phyloP scores from a whole-genome alignment of 805 yeast species.

The Brettanomyces bruxellensis region DNA sequence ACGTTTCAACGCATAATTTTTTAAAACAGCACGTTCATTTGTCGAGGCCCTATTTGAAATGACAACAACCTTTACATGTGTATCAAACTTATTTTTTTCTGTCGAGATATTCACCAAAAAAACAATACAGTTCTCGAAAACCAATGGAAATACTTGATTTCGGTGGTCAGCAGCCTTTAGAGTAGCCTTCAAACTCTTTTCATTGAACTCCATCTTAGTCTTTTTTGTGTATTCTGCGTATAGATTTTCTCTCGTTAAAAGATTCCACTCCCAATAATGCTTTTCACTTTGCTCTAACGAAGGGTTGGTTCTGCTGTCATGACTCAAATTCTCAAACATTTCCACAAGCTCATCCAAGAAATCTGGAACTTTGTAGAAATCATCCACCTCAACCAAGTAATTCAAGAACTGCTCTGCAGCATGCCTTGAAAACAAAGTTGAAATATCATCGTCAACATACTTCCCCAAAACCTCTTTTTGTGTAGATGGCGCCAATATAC shows the following conservation, averaged over 20 bases:
- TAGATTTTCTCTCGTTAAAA: constrained; percentile 19
- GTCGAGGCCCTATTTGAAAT: constrained; percentile 16
- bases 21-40: constrained; percentile 20
- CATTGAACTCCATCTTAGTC: constrained; percentile 23
- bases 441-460: background rate
- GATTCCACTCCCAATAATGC: constrained; percentile 12
- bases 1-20: constrained; percentile 18
- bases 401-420: constrained; percentile 6
- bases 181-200: constrained; percentile 19
- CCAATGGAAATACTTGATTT: constrained; percentile 24
- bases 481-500: background rate
- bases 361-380: constrained; percentile 16
- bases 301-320: constrained; percentile 10
- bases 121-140: constrained; percentile 21
- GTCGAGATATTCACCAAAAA: constrained; percentile 18
- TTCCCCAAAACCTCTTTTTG: background rate
- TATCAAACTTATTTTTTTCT: constrained; percentile 7
- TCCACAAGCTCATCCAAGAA: constrained; percentile 23
- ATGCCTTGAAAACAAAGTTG: constrained; percentile 4
- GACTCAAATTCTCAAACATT: constrained; percentile 21
- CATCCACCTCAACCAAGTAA: constrained; percentile 4
- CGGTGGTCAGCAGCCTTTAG: constrained; percentile 15
- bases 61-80: constrained; percentile 17
- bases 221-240: constrained; percentile 19
- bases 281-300: constrained; percentile 3